Percentiles rank a stretch among this genome's conserved stretches.
Conservation (phyloP, 2,329 filamentous ascomycete species). For the Aspergillus texensis region DNA sequence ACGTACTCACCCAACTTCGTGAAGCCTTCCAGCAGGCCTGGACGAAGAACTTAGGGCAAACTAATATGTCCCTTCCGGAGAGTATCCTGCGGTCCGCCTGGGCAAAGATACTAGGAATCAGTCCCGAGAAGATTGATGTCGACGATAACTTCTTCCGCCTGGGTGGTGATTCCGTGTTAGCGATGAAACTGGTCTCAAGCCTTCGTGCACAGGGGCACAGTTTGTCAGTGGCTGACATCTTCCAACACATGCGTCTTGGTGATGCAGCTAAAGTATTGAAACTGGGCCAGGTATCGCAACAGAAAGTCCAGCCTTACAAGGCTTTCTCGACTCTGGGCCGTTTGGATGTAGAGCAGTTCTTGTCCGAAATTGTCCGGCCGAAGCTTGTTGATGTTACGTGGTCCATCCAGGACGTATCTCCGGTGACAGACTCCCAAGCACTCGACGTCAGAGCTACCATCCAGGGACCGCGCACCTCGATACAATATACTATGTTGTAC, state of each 20-base stretch:
- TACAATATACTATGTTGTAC: slow-evolving; percentile 66
- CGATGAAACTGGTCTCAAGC: slow-evolving; percentile 58
- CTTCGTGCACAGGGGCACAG: slow-evolving; percentile 46
- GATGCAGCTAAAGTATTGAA: slow-evolving; percentile 58
- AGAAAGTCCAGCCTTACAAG: slow-evolving; percentile 32
- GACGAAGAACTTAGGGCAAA: slow-evolving; percentile 31
- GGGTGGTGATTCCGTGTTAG: slow-evolving; percentile 62
- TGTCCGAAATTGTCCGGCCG: slow-evolving; percentile 50
- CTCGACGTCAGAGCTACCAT: slow-evolving; percentile 63
- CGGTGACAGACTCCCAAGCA: slow-evolving; percentile 60
- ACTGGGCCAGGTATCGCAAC: slow-evolving; percentile 35
- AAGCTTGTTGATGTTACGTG: slow-evolving; percentile 52
- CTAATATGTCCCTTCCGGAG: slow-evolving; percentile 39
- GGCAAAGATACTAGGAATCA: slow-evolving; percentile 31
- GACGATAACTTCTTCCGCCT: slow-evolving; percentile 64
- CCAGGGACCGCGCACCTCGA: slow-evolving; percentile 61
- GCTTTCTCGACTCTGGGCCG: slow-evolving; percentile 56
- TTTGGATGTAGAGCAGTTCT: slow-evolving; percentile 43
- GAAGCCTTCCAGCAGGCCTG: slow-evolving; percentile 34
- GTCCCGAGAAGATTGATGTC: slow-evolving; percentile 49
- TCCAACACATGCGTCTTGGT: slow-evolving; percentile 47
- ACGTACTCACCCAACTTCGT: slow-evolving; percentile 18
- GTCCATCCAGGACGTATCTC: slow-evolving; percentile 59
- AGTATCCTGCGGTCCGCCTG: slow-evolving; percentile 37
- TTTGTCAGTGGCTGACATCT: slow-evolving; percentile 54